Conservation (phyloP, 495 filamentous ascomycete genomes). For the Tirmania nivea region DNA sequence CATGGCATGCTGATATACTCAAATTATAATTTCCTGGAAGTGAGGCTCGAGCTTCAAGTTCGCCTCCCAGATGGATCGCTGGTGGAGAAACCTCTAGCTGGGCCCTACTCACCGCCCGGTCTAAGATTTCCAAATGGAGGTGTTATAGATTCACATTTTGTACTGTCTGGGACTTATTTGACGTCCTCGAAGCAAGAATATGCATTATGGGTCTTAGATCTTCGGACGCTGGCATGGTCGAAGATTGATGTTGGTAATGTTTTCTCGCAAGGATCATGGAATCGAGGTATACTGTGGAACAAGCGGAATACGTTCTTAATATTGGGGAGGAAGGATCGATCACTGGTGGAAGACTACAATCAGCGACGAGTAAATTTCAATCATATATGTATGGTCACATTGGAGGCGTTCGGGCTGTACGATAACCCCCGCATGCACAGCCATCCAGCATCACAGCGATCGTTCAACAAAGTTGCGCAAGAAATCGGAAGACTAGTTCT, state of each 20-base stretch:
- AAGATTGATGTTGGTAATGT: conserved; percentile 85
- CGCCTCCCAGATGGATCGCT: conserved; percentile 65
- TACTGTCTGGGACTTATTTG: conserved; percentile 88
- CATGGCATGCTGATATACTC: conserved; percentile 94
- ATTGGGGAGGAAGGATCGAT: conserved; percentile 75
- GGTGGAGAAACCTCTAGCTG: conserved; percentile 71
- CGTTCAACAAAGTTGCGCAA: conserved; percentile 44
- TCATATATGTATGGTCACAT: conserved; percentile 83
- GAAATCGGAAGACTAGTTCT: conserved; percentile 69
- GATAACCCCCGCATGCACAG: conserved; percentile 46
- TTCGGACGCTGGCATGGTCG: conserved; percentile 72
- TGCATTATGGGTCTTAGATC: conserved; percentile 83
- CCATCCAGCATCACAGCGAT: conserved; percentile 14
- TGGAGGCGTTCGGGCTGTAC: conserved; percentile 91
- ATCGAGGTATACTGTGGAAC: conserved; percentile 79
- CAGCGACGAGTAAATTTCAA: conserved; percentile 94
- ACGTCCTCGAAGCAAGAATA: conserved; percentile 98
- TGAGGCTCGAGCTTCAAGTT: conserved; percentile 85
- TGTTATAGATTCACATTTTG: conserved; percentile 81
- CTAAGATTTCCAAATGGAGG: conserved; percentile 89
- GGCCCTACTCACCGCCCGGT: conserved; percentile 67
- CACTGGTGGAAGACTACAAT: conserved; percentile 94
- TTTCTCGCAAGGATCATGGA: conserved; percentile 93
- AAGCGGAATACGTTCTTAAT: conserved; percentile 86
- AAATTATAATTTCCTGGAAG: conserved; percentile 95